Evolutionary conservation across 805 yeast species (phyloP), one percentile per base, ranked within the genome.

Genomic region (Komagataella ulmi): DNA sequence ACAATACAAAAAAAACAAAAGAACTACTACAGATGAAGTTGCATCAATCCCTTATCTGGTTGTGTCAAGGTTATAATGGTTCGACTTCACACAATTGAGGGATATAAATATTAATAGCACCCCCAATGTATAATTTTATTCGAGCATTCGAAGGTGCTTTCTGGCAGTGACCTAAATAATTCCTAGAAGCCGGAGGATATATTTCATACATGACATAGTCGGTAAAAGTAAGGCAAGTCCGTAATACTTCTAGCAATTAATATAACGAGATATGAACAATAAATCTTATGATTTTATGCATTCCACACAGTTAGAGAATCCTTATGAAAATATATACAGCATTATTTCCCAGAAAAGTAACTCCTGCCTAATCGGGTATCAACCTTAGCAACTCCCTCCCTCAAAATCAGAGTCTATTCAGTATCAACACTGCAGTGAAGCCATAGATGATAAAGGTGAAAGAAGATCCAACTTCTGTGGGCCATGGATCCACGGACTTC

Each of bases 401-500:
- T 30, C 40, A 10, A 30, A 30, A 30, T 30, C 40, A 10, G 14
- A 30, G 40, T 30, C 40, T 30, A 30, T 30, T 10, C n/a, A 8
- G n/a, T 30, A 4, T 30, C 40, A 30, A 10, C 40, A 30, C 40
- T 10, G 40, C 40, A 30, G 14, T 10, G 10, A 24, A 30, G 40
- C 40, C 40, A 30, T 30, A 8, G 10, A 30, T 30, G 40, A 30
- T 30, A 23, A 12, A 17, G 14, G 40, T 17, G 18, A 45, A 48
- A 21, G 46, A 49, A 18, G 17, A 23, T n/a, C 21, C 23, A 10
- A 21, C 45, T 43, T 23, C 46, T 7, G 49, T 36, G 12, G 18
- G 18, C n/a, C 24, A 51, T 50, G 80, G 83, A 1, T 81, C 85
- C n/a, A 82, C 81, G 54, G 95, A 85, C 63, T 85, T 85, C 58